Percentiles rank a stretch among this genome's conserved stretches.
These are phyloP conservation scores for Fistulina hepatica DNA, from an alignment of 1,284 basidiomycete species.

Conservation along the genomic window DNA sequence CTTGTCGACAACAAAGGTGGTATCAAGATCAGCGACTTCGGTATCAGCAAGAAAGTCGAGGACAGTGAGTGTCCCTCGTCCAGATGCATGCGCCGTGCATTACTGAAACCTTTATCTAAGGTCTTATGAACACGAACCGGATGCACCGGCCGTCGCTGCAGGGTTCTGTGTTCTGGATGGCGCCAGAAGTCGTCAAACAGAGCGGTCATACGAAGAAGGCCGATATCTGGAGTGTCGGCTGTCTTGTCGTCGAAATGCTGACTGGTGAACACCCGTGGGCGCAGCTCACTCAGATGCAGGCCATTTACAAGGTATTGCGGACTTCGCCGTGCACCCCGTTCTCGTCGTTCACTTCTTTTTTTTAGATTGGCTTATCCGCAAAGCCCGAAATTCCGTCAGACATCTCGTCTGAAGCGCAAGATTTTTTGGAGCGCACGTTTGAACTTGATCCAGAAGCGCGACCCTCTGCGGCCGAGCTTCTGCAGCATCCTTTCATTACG, in stretches of 20 bases:
- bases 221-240: constrained; percentile 98
- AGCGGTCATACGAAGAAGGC: constrained; percentile 89
- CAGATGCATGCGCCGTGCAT: constrained; percentile 7
- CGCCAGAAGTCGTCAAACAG: constrained; percentile 96
- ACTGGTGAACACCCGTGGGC: constrained; percentile 98
- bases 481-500: constrained; percentile 76
- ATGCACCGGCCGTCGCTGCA: constrained; percentile 86
- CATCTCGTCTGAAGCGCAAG: constrained; percentile 75
- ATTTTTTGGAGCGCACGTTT: constrained; percentile 79
- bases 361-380: constrained; percentile 78
- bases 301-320: constrained; percentile 77
- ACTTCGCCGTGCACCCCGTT: not conserved
- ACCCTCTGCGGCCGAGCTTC: constrained; percentile 68
- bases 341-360: constrained; percentile 2
- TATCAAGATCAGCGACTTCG: constrained; percentile 98
- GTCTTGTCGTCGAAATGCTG: constrained; percentile 96
- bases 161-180: constrained; percentile 99
- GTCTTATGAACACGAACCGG: constrained; percentile 66
- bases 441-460: constrained; percentile 76
- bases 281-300: constrained; percentile 97
- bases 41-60: constrained; percentile 97
- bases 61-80: constrained; percentile 57
- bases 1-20: constrained; percentile 98
- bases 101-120: constrained; percentile 29
- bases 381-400: constrained; percentile 81